Percentiles rank a stretch among this genome's conserved stretches.
These are phyloP conservation scores for Coniferiporia weirii DNA, from an alignment of 1,284 basidiomycete genomes.

Conservation along the genomic window DNA sequence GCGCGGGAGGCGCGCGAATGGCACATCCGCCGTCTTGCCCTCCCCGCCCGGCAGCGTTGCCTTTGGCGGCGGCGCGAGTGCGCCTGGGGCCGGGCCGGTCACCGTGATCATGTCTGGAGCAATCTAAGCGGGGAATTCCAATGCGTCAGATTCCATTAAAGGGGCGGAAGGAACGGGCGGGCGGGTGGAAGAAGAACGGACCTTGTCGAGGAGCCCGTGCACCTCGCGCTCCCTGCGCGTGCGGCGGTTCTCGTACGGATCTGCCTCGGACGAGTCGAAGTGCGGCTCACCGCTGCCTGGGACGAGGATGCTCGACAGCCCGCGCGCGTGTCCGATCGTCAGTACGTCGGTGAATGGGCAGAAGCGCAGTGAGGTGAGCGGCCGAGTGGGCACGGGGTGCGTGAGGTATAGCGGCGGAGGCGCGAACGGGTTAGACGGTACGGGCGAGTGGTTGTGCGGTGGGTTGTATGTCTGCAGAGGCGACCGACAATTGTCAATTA, in stretches of 20 bases:
- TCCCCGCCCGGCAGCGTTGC: slow-evolving; percentile 50
- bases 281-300: slow-evolving; percentile 93
- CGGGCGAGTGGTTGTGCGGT: slow-evolving; percentile 57
- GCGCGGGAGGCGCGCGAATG: slow-evolving; percentile 69
- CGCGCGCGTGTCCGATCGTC: slow-evolving; percentile 67
- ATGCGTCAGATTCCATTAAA: slow-evolving; percentile 2
- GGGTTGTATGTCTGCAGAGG: slow-evolving; percentile 64
- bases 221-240: slow-evolving; percentile 89
- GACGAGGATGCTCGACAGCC: slow-evolving; percentile 82
- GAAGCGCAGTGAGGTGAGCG: slow-evolving; percentile 69
- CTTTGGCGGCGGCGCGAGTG: slow-evolving; percentile 58
- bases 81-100: slow-evolving; percentile 81
- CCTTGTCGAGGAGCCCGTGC: slow-evolving; percentile 86
- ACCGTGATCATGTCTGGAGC: slow-evolving; percentile 92
- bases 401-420: slow-evolving; percentile 83
- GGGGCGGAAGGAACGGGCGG: not conserved
- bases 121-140: slow-evolving; percentile 45
- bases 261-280: slow-evolving; percentile 90
- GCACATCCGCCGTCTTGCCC: slow-evolving; percentile 42
- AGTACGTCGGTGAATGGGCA: slow-evolving; percentile 93
- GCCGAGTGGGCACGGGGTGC: slow-evolving; percentile 67
- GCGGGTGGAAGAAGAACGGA: slow-evolving; percentile 28
- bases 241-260: slow-evolving; percentile 89
- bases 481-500: not conserved
- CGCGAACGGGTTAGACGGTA: slow-evolving; percentile 34